These are phyloP conservation scores for Juncus inflexus DNA, from an alignment of 176 grass and related monocot genomes.

Conservation along the genomic window DNA sequence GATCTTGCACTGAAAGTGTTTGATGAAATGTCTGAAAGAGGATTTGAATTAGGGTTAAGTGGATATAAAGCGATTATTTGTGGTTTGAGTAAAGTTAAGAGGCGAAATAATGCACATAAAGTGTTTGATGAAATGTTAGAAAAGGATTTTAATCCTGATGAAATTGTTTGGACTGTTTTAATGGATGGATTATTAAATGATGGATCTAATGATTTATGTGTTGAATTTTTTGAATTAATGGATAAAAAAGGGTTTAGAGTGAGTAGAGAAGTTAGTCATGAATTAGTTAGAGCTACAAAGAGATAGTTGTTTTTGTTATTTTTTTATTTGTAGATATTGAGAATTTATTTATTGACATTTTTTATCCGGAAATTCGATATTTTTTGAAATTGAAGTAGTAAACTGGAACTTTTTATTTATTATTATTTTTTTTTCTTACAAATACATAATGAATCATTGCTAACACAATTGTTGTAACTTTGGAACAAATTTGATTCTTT, in stretches of 20 bases:
- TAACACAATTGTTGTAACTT: too few species aligned
- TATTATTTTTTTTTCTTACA: too few species aligned
- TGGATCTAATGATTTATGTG: slow-evolving; percentile 43
- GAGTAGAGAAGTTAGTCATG: slow-evolving; percentile 24
- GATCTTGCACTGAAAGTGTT: slow-evolving; percentile 51
- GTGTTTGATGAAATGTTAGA: slow-evolving; percentile 45
- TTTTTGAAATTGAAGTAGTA: too few species aligned
- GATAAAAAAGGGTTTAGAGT: slow-evolving; percentile 40
- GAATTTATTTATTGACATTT: neutral
- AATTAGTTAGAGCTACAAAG: neutral
- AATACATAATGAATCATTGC: too few species aligned
- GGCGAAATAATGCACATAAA: slow-evolving; percentile 38
- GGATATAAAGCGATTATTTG: slow-evolving; percentile 52
- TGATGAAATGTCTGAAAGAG: slow-evolving; percentile 31
- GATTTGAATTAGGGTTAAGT: slow-evolving; percentile 37
- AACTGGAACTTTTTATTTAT: too few species aligned
- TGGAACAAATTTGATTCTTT: too few species aligned
- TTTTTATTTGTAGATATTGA: neutral
- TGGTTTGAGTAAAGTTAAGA: slow-evolving; percentile 46
- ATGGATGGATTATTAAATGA: slow-evolving; percentile 50
- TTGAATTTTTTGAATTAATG: slow-evolving; percentile 53
- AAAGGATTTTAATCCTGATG: slow-evolving; percentile 43
- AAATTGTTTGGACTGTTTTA: slow-evolving; percentile 53
- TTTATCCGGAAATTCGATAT: too few species aligned
- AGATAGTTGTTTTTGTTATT: slow-evolving; percentile 17